These are phyloP conservation scores for Penicillium sp. DNA, from an alignment of 2,329 filamentous ascomycete species.

Conservation along the genomic window DNA sequence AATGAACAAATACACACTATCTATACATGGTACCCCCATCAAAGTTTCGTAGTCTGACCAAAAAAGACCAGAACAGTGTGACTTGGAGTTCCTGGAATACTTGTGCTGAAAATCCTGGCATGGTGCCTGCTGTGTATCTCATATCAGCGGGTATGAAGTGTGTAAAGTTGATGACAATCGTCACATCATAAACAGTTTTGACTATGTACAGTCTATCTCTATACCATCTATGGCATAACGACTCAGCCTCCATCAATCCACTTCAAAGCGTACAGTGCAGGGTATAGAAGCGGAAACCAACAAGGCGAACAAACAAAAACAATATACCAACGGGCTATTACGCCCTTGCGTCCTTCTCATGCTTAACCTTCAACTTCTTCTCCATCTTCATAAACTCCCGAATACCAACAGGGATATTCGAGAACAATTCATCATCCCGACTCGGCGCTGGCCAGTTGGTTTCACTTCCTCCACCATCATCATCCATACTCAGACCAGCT, in stretches of 20 bases:
- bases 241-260: neutral
- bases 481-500: conserved; percentile 69
- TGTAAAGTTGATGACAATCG: neutral
- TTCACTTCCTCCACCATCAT: conserved; percentile 77
- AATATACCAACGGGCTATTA: conserved; percentile 12
- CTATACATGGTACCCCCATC: too few relatives aligned
- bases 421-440: conserved; percentile 67
- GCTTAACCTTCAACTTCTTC: conserved; percentile 82
- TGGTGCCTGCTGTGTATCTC: too few relatives aligned
- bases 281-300: conserved; percentile 12
- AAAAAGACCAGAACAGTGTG: too few relatives aligned
- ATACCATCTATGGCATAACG: conserved; percentile 8
- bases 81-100: too few relatives aligned
- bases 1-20: too few relatives aligned
- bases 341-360: conserved; percentile 54
- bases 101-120: too few relatives aligned
- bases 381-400: conserved; percentile 97
- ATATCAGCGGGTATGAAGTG: too few relatives aligned
- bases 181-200: conserved; percentile 6
- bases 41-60: too few relatives aligned
- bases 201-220: conserved; percentile 21
- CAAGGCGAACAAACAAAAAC: neutral
- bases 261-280: conserved; percentile 8
- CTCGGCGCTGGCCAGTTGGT: conserved; percentile 63
- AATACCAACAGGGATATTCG: conserved; percentile 85